These are phyloP conservation scores for Trametes punicea DNA, from an alignment of 768 basidiomycete species.

Conservation along the genomic window DNA sequence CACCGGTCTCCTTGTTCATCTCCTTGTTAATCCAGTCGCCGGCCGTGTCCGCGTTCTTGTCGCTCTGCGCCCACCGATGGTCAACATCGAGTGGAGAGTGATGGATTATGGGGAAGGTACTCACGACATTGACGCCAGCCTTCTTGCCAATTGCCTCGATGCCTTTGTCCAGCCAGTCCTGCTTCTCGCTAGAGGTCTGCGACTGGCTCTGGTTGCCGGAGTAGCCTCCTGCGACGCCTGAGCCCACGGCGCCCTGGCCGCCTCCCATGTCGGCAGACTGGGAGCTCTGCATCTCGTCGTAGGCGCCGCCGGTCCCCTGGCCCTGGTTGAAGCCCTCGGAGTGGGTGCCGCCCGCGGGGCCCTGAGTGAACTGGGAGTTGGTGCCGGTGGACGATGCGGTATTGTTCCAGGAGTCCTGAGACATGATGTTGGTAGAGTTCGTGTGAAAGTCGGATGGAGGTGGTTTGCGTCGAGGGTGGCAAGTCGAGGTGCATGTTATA, in stretches of 20 bases:
- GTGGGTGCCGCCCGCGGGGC: constrained; percentile 14
- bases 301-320: constrained; percentile 19
- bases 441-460: not conserved
- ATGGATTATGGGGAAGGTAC: not conserved
- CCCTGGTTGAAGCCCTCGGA: constrained; percentile 22
- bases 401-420: constrained; percentile 8
- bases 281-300: constrained; percentile 22
- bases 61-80: constrained; percentile 18
- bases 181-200: constrained; percentile 18
- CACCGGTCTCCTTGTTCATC: constrained; percentile 21
- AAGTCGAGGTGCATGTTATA: not conserved
- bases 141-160: constrained; percentile 23
- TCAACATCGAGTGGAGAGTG: not conserved
- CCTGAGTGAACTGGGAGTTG: constrained; percentile 17
- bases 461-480: not conserved
- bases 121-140: constrained; percentile 25
- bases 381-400: constrained; percentile 10
- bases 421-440: constrained; percentile 11
- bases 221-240: constrained; percentile 28
- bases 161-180: constrained; percentile 32
- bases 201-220: constrained; percentile 8
- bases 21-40: constrained; percentile 29
- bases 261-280: constrained; percentile 24
- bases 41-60: constrained; percentile 26
- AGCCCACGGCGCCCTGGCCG: constrained; percentile 26